Evolutionary conservation across 1,139 yeast genomes (phyloP).

Genomic region (Hansenula lynferdii): DNA sequence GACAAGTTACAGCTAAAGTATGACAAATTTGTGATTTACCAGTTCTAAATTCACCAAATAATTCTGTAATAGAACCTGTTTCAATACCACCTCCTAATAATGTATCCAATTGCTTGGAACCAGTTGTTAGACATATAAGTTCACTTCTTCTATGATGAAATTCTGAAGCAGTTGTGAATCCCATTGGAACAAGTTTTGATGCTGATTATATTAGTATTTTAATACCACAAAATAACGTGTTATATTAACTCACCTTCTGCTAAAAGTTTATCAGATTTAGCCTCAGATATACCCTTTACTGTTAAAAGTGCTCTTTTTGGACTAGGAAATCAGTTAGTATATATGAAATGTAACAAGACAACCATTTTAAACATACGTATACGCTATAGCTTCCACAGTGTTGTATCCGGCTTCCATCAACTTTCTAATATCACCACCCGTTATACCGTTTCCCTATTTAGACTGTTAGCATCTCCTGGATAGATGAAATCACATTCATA

Average conservation of each 20-base stretch:
- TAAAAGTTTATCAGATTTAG: conserved; percentile 84
- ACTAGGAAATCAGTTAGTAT: too few relatives aligned
- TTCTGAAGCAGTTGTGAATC: conserved; percentile 96
- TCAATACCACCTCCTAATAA: conserved; percentile 95
- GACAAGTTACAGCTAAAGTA: conserved; percentile 95
- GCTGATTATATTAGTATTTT: too few relatives aligned
- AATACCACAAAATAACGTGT: too few relatives aligned
- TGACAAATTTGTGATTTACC: conserved; percentile 98
- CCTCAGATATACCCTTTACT: conserved; percentile 92
- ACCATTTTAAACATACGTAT: too few relatives aligned
- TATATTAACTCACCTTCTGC: too few relatives aligned
- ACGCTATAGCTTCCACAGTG: conserved; percentile 90
- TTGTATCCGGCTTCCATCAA: conserved; percentile 79
- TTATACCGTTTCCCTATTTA: conserved; percentile 93
- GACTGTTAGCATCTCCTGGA: too few relatives aligned
- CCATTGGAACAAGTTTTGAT: conserved; percentile 85
- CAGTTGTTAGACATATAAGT: conserved; percentile 89
- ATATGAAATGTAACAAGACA: too few relatives aligned
- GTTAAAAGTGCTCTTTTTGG: conserved; percentile 72
- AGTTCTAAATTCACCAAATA: conserved; percentile 96
- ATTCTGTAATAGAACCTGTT: conserved; percentile 95
- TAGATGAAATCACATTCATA: too few relatives aligned
- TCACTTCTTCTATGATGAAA: conserved; percentile 88
- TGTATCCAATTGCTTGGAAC: conserved; percentile 91
- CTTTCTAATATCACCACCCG: conserved; percentile 73